These are phyloP conservation scores for Amanita pseudoporphyria DNA, from an alignment of 768 basidiomycete species.

Conservation along the genomic window DNA sequence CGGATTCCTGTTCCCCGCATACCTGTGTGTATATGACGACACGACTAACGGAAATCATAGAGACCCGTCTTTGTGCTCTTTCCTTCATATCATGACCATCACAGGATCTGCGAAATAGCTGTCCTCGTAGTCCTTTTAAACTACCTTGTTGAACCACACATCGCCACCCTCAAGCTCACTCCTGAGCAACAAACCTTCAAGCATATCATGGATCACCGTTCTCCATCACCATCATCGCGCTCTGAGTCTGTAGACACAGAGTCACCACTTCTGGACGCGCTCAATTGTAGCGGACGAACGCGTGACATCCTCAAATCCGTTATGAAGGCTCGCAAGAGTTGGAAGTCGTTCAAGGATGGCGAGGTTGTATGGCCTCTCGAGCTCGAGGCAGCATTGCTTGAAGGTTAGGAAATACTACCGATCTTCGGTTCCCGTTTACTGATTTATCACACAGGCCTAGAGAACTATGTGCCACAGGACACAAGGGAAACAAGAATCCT, in stretches of 20 bases:
- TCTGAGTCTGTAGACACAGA: neutral
- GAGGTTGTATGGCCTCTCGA: slow-evolving; percentile 77
- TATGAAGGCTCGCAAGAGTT: slow-evolving; percentile 60
- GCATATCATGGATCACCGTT: neutral
- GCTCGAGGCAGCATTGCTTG: slow-evolving; percentile 67
- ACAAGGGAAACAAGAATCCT: slow-evolving; percentile 64
- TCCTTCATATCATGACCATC: neutral
- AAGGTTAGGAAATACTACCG: slow-evolving; percentile 36
- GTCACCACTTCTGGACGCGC: slow-evolving; percentile 9
- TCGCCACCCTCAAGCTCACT: neutral
- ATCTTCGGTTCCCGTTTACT: slow-evolving; percentile 4
- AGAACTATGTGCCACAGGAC: slow-evolving; percentile 63
- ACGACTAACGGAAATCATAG: slow-evolving; percentile 3
- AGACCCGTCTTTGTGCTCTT: neutral
- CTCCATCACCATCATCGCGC: neutral
- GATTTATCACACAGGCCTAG: slow-evolving; percentile 37
- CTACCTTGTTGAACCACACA: neutral
- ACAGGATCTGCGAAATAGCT: slow-evolving; percentile 4
- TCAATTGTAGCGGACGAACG: slow-evolving; percentile 10
- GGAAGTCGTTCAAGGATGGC: slow-evolving; percentile 64
- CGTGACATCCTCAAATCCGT: slow-evolving; percentile 57
- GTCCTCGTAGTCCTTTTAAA: neutral
- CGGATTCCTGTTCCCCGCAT: neutral
- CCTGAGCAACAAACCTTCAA: neutral
- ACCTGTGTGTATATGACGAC: slow-evolving; percentile 5